Percentiles rank a stretch among this genome's conserved stretches.
These are phyloP conservation scores for Colletotrichum falcatum DNA, from an alignment of 2,329 filamentous ascomycete genomes.

Conservation along the genomic window DNA sequence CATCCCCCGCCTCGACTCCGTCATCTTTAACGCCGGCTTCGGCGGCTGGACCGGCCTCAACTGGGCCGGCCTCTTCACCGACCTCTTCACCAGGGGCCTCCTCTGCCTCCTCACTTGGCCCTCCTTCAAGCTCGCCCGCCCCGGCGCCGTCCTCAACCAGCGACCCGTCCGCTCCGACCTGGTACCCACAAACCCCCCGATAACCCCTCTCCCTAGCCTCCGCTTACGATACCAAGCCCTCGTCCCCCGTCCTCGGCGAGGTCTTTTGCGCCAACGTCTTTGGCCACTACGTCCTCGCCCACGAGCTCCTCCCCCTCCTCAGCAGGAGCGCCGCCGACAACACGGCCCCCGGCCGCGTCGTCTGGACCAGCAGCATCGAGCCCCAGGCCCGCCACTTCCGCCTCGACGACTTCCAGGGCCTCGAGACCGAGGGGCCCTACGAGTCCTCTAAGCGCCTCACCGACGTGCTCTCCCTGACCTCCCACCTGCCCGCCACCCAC, in stretches of 20 bases:
- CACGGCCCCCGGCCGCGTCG: constrained; percentile 71
- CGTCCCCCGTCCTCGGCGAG: constrained; percentile 74
- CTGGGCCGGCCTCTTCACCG: constrained; percentile 70
- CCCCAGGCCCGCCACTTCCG: constrained; percentile 67
- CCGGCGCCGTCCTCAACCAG: constrained; percentile 58
- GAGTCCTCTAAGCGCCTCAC: constrained; percentile 90
- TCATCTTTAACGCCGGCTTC: constrained; percentile 89
- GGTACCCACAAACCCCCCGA: constrained; percentile 34
- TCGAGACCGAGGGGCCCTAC: constrained; percentile 75
- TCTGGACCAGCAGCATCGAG: constrained; percentile 91
- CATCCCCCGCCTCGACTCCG: constrained; percentile 79
- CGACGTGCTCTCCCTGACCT: constrained; percentile 83
- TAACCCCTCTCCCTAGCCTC: constrained; percentile 27
- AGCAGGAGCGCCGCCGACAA: constrained; percentile 57
- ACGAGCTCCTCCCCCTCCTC: constrained; percentile 83
- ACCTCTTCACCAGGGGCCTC: constrained; percentile 69
- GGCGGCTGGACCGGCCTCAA: constrained; percentile 87
- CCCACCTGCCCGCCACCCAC: constrained; percentile 72
- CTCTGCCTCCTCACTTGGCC: constrained; percentile 81
- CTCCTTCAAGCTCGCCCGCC: constrained; percentile 75
- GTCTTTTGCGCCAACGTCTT: constrained; percentile 95
- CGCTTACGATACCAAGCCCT: constrained; percentile 56
- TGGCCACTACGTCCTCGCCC: constrained; percentile 90
- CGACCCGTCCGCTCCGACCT: constrained; percentile 45
- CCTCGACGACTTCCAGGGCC: constrained; percentile 80